Conservation (phyloP, 106 monocot genomes). For the Narthecium ossifragum region DNA sequence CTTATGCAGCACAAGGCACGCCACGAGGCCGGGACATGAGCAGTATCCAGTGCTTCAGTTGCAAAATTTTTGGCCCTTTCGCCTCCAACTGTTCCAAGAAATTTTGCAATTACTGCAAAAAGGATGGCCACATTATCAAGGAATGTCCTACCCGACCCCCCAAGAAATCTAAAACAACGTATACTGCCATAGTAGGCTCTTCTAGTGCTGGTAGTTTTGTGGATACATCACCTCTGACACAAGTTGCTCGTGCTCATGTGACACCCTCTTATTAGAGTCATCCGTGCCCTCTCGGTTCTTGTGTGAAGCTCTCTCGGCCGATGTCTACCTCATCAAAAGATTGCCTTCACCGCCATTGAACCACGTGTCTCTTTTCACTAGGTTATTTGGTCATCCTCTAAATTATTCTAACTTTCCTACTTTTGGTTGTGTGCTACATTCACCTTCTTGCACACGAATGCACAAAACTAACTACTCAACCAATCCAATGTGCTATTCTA, state of each 20-base stretch:
- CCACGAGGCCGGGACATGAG: background rate
- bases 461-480: slow-evolving; percentile 5
- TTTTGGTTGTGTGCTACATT: slow-evolving; percentile 10
- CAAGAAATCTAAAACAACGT: background rate
- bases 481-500: slow-evolving; percentile 4
- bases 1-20: slow-evolving; percentile 7
- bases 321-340: slow-evolving; percentile 11
- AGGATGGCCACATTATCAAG: slow-evolving; percentile 6
- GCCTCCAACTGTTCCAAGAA: slow-evolving; percentile 1
- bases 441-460: slow-evolving; percentile 4
- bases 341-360: slow-evolving; percentile 1
- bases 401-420: background rate
- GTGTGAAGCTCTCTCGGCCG: background rate
- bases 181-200: background rate
- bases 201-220: background rate
- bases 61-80: slow-evolving; percentile 10
- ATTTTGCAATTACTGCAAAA: slow-evolving; percentile 15
- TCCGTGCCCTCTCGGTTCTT: no score
- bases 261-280: no score
- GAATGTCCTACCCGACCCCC: slow-evolving; percentile 9
- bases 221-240: background rate
- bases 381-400: background rate
- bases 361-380: slow-evolving; percentile 1
- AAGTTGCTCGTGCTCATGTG: background rate
- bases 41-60: slow-evolving; percentile 4